Conservation (phyloP, 441 rosid genomes). For the Theobroma grandiflorum region DNA sequence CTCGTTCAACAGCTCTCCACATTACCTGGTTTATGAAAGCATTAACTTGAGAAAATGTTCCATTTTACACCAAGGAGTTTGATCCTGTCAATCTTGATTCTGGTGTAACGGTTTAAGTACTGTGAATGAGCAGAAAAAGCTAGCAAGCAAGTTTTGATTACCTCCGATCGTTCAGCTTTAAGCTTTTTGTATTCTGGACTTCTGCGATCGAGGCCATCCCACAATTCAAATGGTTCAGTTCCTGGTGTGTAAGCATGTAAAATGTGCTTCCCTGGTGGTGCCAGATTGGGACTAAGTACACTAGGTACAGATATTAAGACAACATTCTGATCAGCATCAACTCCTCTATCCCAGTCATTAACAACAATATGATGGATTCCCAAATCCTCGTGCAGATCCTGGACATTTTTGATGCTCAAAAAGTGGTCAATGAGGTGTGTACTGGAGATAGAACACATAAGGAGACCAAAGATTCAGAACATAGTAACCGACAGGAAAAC, state of each 20-base stretch:
- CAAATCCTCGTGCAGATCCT: conserved; percentile 70
- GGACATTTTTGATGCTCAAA: conserved; percentile 23
- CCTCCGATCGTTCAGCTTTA: conserved; percentile 87
- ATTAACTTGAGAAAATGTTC: not conserved
- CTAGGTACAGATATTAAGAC: conserved; percentile 90
- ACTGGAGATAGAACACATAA: not conserved
- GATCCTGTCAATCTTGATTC: not conserved
- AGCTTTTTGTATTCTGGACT: conserved; percentile 76
- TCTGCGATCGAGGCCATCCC: conserved; percentile 86
- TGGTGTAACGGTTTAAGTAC: not conserved
- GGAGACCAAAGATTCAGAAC: not conserved
- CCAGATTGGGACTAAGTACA: conserved; percentile 77
- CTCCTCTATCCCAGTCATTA: conserved; percentile 88
- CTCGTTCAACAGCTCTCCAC: conserved; percentile 93
- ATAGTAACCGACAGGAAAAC: not conserved
- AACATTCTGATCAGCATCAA: conserved; percentile 95
- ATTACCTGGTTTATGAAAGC: conserved; percentile 55
- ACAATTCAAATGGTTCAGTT: conserved; percentile 80
- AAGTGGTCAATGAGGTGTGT: not conserved
- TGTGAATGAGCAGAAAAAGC: not conserved
- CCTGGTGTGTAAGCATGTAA: conserved; percentile 89
- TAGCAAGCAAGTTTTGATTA: too few species aligned
- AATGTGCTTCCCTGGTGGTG: conserved; percentile 85
- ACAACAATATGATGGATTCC: conserved; percentile 94
- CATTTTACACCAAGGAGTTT: not conserved